Evolutionary conservation across 2,329 filamentous ascomycete species (phyloP).

Genomic region (Fusarium anguioides): DNA sequence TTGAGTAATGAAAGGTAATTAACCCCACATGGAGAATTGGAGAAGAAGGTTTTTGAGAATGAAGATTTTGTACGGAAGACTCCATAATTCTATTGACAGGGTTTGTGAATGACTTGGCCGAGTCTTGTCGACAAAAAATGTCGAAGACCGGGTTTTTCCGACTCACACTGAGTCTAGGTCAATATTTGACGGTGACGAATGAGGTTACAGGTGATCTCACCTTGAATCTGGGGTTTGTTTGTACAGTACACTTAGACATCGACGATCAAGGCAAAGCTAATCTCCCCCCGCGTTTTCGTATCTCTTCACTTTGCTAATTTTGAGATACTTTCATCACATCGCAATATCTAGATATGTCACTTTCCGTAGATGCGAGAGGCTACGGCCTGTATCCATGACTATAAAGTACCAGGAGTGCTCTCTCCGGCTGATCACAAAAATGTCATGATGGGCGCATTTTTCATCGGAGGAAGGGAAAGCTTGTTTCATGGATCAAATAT

Average conservation of each 20-base stretch:
- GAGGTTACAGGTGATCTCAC: neutral
- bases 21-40: slow-evolving; percentile 7
- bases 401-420: neutral
- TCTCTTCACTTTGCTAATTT: neutral
- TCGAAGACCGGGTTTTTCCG: slow-evolving; percentile 9
- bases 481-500: neutral
- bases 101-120: slow-evolving; percentile 1
- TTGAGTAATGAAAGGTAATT: neutral
- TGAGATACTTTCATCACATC: too few relatives aligned
- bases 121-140: slow-evolving; percentile 14
- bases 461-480: slow-evolving; percentile 18
- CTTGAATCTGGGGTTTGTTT: slow-evolving; percentile 1
- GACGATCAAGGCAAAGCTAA: slow-evolving; percentile 1
- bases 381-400: neutral
- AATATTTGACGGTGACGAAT: neutral
- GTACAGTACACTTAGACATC: neutral
- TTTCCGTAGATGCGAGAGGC: neutral
- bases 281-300: neutral
- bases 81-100: neutral
- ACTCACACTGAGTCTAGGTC: neutral
- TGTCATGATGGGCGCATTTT: neutral
- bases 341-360: too few relatives aligned
- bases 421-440: neutral
- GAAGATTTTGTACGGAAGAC: neutral
- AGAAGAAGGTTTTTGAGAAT: slow-evolving; percentile 10